Evolutionary conservation across 768 basidiomycete genomes (phyloP), one percentile per base, ranked within the genome.

Genomic region (Galerina sulciceps): DNA sequence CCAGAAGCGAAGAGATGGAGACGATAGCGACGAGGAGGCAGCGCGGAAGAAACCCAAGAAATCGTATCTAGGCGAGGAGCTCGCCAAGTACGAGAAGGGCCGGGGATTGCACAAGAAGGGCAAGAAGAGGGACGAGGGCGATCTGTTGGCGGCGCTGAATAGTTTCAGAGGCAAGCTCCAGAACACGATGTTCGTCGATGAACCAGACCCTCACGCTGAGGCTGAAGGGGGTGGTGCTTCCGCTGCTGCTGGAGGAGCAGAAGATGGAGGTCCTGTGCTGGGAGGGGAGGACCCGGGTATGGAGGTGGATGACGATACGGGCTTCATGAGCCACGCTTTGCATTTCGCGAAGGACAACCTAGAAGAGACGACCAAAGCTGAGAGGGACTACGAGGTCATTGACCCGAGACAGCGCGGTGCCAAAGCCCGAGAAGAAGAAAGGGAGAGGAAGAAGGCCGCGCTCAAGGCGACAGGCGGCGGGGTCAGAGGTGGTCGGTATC

Each of bases 361-460:
- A 20, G 91, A 91, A 65, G 92, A 94, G 73, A 81, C 80, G 20
- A 70, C 71, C 59, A 93, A 93, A 72, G 93, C 90, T 1, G 89
- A 93, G 70, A 74, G 90, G 53, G 93, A 94, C 57, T 94, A 93
- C 66, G 92, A 94, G 73, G 92, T 94, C 23, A 94, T 94, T 69
- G 93, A 94, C 69, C 92, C 93, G 0, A 75, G 93, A 58, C 82
- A 84, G 47, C 75, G 93, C 55, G 81, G 87, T 43, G 90, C 89
- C 20, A 75, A 84, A 47, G 93, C 93, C 22, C 85, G 80, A 66
- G 89, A 93, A 66, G 93, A 94, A 68, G 91, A 92, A 65, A 78
- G 79, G 63, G 89, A 90, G 58, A 77, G 86, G 65, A 91, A 86
- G 70, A 76, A 74, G 59, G 64, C 60, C 54, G 75, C 67, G 26